Evolutionary conservation across 495 filamentous ascomycete genomes (phyloP), one percentile per base, ranked within the genome.

Genomic region (Symbiotaphrina buchneri): DNA sequence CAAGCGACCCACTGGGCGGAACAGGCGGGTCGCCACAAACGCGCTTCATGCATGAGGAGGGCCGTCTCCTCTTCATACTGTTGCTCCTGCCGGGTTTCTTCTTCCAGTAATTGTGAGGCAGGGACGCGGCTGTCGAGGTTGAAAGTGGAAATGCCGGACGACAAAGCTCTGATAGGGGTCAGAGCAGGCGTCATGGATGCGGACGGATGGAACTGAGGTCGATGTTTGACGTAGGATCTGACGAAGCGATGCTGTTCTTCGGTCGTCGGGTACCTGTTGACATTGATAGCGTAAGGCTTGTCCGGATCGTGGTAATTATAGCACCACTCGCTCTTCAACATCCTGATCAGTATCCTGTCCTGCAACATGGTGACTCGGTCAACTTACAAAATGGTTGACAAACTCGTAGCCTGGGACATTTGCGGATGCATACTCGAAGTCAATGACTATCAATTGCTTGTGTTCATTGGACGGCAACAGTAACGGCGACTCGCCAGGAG

Each of bases 361-460:
- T 21, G 1, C 10, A 14, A n/a, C 6, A 25, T 25, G 20, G 13
- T 27, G 8, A 8, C 6, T n/a, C 23, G 27, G 17, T 17, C 10
- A 14, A 54, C 63, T 55, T 41, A 80, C 71, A 52, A 95, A 99
- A 48, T 99, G 87, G 49, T 99, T 99, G 30, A 83, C 87, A 48
- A 99, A 93, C 50, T 99, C 87, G 18, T 79, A 61, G 2, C 82
- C 90, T 4, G 70, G 71, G 1, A 71, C 55, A 44, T 94, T 99
- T 30, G 87, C 83, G 7, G 72, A 82, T 1, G 90, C 80, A 46
- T 99, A 99, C 47, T 99, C 87, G 42, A 99, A 99, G 51, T 99
- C 87, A 43, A 99, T 99, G 32, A 99, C 87, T 2, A 93, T 59
- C 3, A 99, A 66, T 45, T 85, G 84, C 48, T 83, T 93, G 53